Evolutionary conservation across 257 asterid species (phyloP).

Genomic region (Lycium ferocissimum): DNA sequence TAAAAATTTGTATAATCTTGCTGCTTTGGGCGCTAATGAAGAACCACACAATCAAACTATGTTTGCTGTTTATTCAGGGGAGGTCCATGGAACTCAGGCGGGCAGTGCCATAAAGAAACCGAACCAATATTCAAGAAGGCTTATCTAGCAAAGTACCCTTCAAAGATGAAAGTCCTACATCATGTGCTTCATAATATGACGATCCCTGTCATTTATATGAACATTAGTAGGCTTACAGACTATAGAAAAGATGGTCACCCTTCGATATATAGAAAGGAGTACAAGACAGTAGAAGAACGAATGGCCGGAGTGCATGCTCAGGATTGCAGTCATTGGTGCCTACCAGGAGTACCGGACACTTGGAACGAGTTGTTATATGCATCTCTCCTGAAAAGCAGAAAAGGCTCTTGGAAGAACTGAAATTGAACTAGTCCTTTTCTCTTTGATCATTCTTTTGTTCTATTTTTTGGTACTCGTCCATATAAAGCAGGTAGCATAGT

Average conservation of each 20-base stretch:
- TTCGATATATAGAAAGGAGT: slow-evolving; percentile 72
- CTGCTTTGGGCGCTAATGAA: not conserved
- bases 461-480: not conserved
- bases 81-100: slow-evolving; percentile 95
- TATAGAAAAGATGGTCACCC: slow-evolving; percentile 90
- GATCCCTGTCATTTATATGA: slow-evolving; percentile 66
- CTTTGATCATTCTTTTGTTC: slow-evolving; percentile 18
- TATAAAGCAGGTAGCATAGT: not conserved
- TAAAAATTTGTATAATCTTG: not conserved
- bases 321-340: slow-evolving; percentile 99
- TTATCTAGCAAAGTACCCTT: slow-evolving; percentile 69
- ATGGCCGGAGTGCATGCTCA: slow-evolving; percentile 54
- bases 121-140: slow-evolving; percentile 69
- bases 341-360: slow-evolving; percentile 95
- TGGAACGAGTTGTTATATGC: slow-evolving; percentile 90
- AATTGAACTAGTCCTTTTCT: not conserved
- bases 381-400: slow-evolving; percentile 61
- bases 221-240: slow-evolving; percentile 84
- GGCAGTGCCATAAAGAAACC: slow-evolving; percentile 80
- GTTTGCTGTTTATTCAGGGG: slow-evolving; percentile 63
- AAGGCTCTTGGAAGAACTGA: slow-evolving; percentile 59
- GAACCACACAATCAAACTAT: not conserved
- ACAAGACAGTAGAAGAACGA: slow-evolving; percentile 51
- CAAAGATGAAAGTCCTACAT: slow-evolving; percentile 77
- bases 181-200: slow-evolving; percentile 64